These are phyloP conservation scores for Diversispora eburnea DNA, from an alignment of 192 early-diverging fungal species.

Conservation along the genomic window DNA sequence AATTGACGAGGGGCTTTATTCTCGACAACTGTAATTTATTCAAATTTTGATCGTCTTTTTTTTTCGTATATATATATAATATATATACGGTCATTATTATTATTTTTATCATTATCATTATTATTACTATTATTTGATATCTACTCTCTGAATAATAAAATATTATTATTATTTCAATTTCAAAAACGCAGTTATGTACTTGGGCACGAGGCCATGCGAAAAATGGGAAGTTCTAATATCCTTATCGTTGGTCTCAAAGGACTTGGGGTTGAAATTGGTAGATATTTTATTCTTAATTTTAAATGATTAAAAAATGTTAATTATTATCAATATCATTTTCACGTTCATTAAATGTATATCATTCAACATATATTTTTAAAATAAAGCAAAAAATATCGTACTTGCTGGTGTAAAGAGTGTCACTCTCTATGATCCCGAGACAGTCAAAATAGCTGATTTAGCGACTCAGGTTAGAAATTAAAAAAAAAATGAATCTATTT, in stretches of 20 bases:
- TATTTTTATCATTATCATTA: not conserved
- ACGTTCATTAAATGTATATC: not conserved
- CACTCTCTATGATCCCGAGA: slow-evolving; percentile 83
- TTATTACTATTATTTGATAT: not conserved
- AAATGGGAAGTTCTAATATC: slow-evolving; percentile 95
- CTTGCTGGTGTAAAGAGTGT: slow-evolving; percentile 99
- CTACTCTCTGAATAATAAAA: too few relatives aligned
- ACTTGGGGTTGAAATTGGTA: slow-evolving; percentile 97
- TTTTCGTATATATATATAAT: slow-evolving; percentile 27
- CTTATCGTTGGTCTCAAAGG: slow-evolving; percentile 94
- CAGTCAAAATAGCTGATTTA: slow-evolving; percentile 75
- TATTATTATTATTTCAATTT: too few relatives aligned
- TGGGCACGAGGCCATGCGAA: slow-evolving; percentile 95
- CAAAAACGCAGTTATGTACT: slow-evolving; percentile 68
- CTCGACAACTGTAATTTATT: slow-evolving; percentile 90
- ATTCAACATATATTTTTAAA: not conserved
- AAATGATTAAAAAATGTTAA: not conserved
- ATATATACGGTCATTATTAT: not conserved
- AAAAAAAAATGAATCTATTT: not conserved
- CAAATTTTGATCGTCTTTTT: slow-evolving; percentile 14
- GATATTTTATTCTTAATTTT: slow-evolving; percentile 5
- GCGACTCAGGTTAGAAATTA: slow-evolving; percentile 70
- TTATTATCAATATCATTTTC: not conserved
- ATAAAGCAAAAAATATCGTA: slow-evolving; percentile 91
- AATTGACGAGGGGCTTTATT: slow-evolving; percentile 98